Conservation (phyloP, 73 alveolate species). For the Paramecium biaurelia region DNA sequence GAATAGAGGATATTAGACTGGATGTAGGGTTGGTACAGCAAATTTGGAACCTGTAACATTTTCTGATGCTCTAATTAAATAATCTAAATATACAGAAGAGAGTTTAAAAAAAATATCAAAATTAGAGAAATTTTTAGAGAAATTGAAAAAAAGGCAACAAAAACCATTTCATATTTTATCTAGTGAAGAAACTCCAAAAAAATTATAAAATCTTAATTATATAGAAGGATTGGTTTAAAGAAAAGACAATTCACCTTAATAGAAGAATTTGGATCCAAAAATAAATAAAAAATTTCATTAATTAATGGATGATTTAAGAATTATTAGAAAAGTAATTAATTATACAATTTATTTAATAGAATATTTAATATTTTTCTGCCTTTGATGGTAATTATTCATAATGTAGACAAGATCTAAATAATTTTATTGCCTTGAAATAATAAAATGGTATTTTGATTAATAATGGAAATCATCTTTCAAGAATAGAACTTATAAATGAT, state of each 20-base stretch:
- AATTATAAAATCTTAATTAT: neutral
- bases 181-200: constrained; percentile 20
- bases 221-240: neutral
- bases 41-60: neutral
- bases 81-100: constrained; percentile 4
- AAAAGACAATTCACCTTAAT: neutral
- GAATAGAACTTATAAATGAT: neutral
- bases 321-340: constrained; percentile 29
- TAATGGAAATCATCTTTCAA: neutral
- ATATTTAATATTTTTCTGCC: constrained; percentile 22
- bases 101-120: neutral
- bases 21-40: neutral
- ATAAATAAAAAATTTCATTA: neutral
- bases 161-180: neutral
- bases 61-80: neutral
- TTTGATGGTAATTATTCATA: neutral
- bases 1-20: neutral
- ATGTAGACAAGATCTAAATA: neutral
- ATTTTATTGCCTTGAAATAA: neutral
- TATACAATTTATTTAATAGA: neutral
- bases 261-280: neutral
- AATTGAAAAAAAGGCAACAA: neutral
- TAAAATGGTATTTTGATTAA: neutral
- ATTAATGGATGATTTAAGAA: constrained; percentile 19
- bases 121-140: neutral